Conservation (phyloP, 1,139 yeast species). For the Candida pseudoviswanathii region DNA sequence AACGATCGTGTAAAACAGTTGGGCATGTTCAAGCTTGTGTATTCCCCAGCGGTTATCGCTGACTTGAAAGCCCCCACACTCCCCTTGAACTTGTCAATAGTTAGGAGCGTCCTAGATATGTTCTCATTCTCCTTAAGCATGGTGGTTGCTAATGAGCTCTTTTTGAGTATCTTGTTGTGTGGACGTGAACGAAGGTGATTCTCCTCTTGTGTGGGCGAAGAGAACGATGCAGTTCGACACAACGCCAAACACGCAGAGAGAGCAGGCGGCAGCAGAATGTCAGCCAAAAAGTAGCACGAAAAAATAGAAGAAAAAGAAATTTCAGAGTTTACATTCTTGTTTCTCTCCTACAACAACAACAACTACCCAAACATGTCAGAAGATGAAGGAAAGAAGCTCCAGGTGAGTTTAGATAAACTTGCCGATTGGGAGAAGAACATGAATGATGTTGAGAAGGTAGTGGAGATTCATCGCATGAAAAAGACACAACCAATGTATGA, state of each 20-base stretch:
- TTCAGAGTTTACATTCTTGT: too few relatives aligned
- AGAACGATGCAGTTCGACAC: background rate
- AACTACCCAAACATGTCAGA: constrained; percentile 9
- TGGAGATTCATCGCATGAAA: constrained; percentile 51
- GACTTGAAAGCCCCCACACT: constrained; percentile 29
- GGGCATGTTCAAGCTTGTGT: constrained; percentile 22
- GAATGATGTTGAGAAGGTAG: constrained; percentile 57
- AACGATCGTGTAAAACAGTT: constrained; percentile 34
- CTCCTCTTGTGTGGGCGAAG: background rate
- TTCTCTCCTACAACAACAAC: too few relatives aligned
- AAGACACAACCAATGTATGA: constrained; percentile 53
- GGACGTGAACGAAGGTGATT: background rate
- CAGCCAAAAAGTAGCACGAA: background rate
- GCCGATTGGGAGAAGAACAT: constrained; percentile 59
- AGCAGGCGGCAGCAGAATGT: background rate
- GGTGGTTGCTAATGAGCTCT: background rate
- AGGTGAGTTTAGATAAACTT: constrained; percentile 29
- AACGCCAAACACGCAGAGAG: background rate
- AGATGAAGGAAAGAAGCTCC: constrained; percentile 16
- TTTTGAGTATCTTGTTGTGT: background rate
- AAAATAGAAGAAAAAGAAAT: too few relatives aligned
- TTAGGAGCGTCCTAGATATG: constrained; percentile 40
- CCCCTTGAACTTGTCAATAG: constrained; percentile 42
- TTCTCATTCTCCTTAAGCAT: constrained; percentile 39
- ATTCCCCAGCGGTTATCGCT: constrained; percentile 38